Conservation (phyloP, 805 yeast genomes). For the Limtongia smithiae region DNA sequence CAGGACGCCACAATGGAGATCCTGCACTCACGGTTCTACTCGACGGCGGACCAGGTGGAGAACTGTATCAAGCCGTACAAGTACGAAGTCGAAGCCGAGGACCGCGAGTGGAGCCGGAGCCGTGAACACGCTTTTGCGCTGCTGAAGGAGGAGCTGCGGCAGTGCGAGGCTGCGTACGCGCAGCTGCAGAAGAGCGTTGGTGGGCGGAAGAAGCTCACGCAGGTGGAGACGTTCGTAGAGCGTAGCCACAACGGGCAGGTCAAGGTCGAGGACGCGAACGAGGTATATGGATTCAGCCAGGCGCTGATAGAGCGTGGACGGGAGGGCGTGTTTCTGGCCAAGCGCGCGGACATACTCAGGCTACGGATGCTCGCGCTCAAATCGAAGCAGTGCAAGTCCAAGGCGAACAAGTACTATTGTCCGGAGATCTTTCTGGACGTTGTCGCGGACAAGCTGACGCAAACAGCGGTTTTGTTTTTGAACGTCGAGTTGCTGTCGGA, state of each 20-base stretch:
- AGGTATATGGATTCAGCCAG: conserved; percentile 80
- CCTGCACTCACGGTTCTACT: conserved; percentile 69
- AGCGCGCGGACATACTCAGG: conserved; percentile 63
- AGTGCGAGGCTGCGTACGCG: conserved; percentile 65
- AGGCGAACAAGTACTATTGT: conserved; percentile 81
- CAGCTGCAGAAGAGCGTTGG: conserved; percentile 70
- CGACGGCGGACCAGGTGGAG: conserved; percentile 98
- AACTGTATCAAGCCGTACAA: conserved; percentile 97
- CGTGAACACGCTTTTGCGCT: conserved; percentile 72
- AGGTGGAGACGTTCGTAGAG: conserved; percentile 68
- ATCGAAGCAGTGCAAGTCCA: conserved; percentile 69
- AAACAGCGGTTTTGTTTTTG: conserved; percentile 86
- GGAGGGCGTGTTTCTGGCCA: conserved; percentile 74
- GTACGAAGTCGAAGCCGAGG: conserved; percentile 94
- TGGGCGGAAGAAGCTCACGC: conserved; percentile 65
- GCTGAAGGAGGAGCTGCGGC: conserved; percentile 78
- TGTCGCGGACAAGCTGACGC: conserved; percentile 84
- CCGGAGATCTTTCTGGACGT: conserved; percentile 93
- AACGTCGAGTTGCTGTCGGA: conserved; percentile 93
- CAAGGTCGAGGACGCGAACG: conserved; percentile 46
- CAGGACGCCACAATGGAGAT: conserved; percentile 81
- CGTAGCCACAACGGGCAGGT: conserved; percentile 22
- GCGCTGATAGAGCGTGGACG: conserved; percentile 72
- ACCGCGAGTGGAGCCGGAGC: conserved; percentile 84
- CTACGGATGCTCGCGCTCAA: conserved; percentile 75